Evolutionary conservation across 1,139 yeast species (phyloP).

Genomic region (Scheffersomyces parashehatae): DNA sequence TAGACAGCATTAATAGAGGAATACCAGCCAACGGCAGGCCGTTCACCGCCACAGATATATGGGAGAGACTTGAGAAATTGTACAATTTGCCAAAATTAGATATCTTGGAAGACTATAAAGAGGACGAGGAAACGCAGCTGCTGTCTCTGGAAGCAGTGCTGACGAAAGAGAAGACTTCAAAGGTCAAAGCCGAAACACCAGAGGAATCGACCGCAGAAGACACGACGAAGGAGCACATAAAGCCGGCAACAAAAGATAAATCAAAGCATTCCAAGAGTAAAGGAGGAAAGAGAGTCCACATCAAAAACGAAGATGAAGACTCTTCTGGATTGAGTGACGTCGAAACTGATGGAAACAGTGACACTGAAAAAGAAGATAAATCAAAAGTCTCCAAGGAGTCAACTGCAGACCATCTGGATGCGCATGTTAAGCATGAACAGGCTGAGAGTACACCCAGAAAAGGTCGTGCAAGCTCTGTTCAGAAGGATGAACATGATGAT

Average conservation of each 20-base stretch:
- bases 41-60: conserved; percentile 52
- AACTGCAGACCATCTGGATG: conserved; percentile 13
- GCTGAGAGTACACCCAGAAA: conserved; percentile 6
- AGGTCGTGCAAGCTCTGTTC: too few species aligned
- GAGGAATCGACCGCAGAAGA: background rate
- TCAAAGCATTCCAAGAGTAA: background rate
- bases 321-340: conserved; percentile 11
- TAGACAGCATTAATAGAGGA: conserved; percentile 49
- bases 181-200: background rate
- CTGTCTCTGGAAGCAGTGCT: background rate
- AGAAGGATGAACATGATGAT: background rate
- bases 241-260: background rate
- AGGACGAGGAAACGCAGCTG: conserved; percentile 4
- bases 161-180: background rate
- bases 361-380: conserved; percentile 3
- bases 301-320: conserved; percentile 5
- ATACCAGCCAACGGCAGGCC: conserved; percentile 18
- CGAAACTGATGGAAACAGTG: conserved; percentile 2
- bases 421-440: conserved; percentile 12
- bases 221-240: background rate
- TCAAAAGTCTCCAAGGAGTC: conserved; percentile 2
- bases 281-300: background rate
- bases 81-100: conserved; percentile 62
- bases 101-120: conserved; percentile 40
- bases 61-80: conserved; percentile 54